phyloP scores from a whole-genome alignment of 1,139 yeast species.

The Sugiyamaella pinicola region DNA sequence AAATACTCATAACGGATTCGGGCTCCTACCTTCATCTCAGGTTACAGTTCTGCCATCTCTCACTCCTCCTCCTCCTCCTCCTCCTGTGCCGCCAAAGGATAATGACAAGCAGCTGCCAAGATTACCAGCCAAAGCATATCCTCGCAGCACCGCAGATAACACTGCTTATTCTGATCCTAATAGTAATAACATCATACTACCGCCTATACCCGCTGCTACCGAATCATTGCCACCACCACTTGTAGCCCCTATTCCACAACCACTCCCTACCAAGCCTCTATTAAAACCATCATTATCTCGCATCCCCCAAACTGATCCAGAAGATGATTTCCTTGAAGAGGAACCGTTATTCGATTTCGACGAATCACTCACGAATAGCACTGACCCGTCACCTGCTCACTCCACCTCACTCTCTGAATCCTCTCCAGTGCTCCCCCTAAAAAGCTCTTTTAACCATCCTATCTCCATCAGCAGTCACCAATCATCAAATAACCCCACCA shows the following conservation, averaged over 20 bases:
- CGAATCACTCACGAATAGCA: slow-evolving; percentile 27
- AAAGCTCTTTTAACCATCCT: neutral
- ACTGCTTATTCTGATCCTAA: neutral
- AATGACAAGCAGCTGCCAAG: neutral
- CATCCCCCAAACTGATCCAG: neutral
- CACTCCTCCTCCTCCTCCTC: neutral
- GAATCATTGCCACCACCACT: neutral
- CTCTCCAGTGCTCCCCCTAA: neutral
- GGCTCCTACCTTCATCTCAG: too few species aligned
- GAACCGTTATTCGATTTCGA: slow-evolving; percentile 36
- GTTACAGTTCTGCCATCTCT: neutral
- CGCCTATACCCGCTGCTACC: neutral
- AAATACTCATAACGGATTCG: too few species aligned
- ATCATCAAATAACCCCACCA: neutral
- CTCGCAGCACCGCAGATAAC: neutral
- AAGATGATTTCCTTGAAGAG: slow-evolving; percentile 20
- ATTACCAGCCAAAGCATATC: neutral
- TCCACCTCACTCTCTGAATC: neutral
- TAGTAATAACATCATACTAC: neutral
- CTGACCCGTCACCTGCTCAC: slow-evolving; percentile 7
- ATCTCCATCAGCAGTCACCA: neutral
- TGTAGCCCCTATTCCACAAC: neutral
- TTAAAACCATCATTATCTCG: neutral
- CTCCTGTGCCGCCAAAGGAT: neutral
- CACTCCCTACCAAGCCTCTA: neutral